Base-by-base conservation (phyloP, 805 yeast genomes). In the Ogataea haglerorum region DNA sequence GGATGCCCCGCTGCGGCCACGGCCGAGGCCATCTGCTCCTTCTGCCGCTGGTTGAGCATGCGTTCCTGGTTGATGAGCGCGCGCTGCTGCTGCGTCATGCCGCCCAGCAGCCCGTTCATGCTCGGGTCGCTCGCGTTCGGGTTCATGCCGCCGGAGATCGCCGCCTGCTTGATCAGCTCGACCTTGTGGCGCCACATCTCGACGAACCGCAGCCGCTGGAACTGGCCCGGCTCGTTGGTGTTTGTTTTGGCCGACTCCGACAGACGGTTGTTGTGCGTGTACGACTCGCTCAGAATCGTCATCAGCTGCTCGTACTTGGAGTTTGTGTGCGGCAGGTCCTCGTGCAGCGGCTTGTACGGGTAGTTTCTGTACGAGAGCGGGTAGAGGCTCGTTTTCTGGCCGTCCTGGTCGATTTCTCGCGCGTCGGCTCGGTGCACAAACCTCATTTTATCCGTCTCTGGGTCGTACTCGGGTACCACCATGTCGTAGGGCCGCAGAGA, bases 281-380 rank as follows among this genome's bases (percentile, higher is more conserved):
- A 41, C 56, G 66, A 29, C 60, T 80, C 83, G 48, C 72, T 73
- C 72, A 81, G 66, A 8, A 79, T 70, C 22, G 82, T 68, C 98
- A 91, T 91, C 57, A 89, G 69, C 57, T 87, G 95, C 61, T 93
- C 98, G 65, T 85, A 88, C 49, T 88, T 95, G 2, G 90, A 79
- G 42, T 81, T 76, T 52, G 85, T 85, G 57, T 88, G 95, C 27
- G 80, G 77, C 18, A 70, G 57, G 48, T 83, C 88, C 55, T 82
- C 89, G 52, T 81, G 88, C 32, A 82, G 70, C 38, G 53, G 64
- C 59, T 43, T 36, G 53, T 61, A 53, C 47, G 59, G 45, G 38
- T 52, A 56, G 40, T 44, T 58, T 26, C 54, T 57, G 32, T 46
- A 51, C 16, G 47, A 53, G 3, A 60, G 10, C 27, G 36, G 33